phyloP scores from a whole-genome alignment of 768 basidiomycete species.

The Russula sp. region DNA sequence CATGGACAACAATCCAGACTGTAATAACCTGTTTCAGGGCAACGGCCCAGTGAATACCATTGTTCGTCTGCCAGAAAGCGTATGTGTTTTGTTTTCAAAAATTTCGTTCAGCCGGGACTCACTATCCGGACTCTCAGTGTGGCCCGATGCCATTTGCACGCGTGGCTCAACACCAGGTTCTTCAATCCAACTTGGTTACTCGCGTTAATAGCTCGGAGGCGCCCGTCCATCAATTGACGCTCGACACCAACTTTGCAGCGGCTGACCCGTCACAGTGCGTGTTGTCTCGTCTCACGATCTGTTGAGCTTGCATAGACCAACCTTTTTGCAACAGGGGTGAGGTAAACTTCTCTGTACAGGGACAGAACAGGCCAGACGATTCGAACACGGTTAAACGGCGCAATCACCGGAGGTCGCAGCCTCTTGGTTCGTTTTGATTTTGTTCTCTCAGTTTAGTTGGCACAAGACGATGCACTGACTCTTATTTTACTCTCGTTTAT shows the following conservation, averaged over 20 bases:
- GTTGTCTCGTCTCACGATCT: not conserved
- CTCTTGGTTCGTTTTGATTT: not conserved
- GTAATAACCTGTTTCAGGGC: constrained; percentile 29
- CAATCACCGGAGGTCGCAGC: not conserved
- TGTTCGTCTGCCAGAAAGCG: constrained; percentile 28
- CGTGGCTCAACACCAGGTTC: not conserved
- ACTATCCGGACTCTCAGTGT: not conserved
- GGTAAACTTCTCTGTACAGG: not conserved
- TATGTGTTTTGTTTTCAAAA: not conserved
- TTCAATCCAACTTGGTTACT: not conserved
- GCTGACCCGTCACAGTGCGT: not conserved
- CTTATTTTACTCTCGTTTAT: too few relatives aligned
- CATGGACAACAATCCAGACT: constrained; percentile 1
- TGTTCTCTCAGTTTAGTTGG: not conserved
- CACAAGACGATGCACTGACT: not conserved
- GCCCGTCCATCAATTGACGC: not conserved
- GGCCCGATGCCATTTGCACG: constrained; percentile 11
- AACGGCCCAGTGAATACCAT: constrained; percentile 23
- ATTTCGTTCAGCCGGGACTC: not conserved
- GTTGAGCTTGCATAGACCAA: not conserved
- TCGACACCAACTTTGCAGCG: not conserved
- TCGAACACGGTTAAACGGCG: not conserved
- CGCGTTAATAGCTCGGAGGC: too few relatives aligned
- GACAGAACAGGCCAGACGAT: not conserved
- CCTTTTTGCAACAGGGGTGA: not conserved